Conservation (phyloP, 148 eudicot genomes). For the Dysphania ambrosioides region DNA sequence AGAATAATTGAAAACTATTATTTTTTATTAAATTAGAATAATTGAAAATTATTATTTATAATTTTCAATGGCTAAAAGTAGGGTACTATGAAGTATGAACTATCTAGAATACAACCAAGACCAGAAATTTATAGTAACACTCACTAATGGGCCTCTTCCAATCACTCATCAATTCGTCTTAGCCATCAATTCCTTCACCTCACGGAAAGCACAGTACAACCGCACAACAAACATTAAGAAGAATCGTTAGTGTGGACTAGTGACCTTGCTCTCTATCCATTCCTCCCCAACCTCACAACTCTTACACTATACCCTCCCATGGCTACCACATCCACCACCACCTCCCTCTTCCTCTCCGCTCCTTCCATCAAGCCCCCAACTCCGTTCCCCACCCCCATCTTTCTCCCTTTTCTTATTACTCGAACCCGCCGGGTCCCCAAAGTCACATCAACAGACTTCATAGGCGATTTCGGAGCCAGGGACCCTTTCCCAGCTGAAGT, state of each 20-base stretch:
- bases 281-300: not conserved
- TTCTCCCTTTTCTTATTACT: not conserved
- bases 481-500: constrained; percentile 91
- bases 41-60: too few relatives aligned
- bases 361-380: constrained; percentile 8
- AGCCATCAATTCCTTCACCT: constrained; percentile 7
- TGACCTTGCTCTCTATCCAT: constrained; percentile 6
- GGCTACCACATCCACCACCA: constrained; percentile 25
- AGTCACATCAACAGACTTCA: constrained; percentile 37
- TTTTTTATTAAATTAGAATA: too few relatives aligned
- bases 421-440: not conserved
- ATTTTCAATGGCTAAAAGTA: too few relatives aligned
- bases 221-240: too few relatives aligned
- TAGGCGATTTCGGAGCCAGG: constrained; percentile 81
- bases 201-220: not conserved
- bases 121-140: not conserved
- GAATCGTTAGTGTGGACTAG: too few relatives aligned
- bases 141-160: constrained; percentile 41
- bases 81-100: too few relatives aligned
- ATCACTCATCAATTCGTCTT: not conserved
- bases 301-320: too few relatives aligned
- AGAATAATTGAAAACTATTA: too few relatives aligned
- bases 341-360: constrained; percentile 11
- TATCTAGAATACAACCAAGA: not conserved
- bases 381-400: constrained; percentile 8